Base-by-base conservation (phyloP, 805 yeast species). In the Candida cerambycidarum region DNA sequence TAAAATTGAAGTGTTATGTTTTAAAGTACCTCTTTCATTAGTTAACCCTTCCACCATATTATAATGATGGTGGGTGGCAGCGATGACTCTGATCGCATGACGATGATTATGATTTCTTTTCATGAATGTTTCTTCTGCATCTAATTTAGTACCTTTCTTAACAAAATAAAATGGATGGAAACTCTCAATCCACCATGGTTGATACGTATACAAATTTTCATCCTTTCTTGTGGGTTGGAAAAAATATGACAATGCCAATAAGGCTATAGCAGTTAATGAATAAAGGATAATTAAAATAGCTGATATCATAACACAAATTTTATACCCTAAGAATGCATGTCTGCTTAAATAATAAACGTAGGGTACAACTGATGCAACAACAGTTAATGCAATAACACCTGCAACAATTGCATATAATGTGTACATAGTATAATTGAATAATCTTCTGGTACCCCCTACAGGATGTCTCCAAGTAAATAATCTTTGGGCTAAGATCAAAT, bases 381-480 rank as follows among this genome's bases (percentile, higher is more conserved):
- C 75, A 13, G 89, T 83, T 83, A 83, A 80, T 12, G 72, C 70
- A 38, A 84, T 75, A 39, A 83, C 71, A 3, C 74, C 81, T 19
- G 70, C 43, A 19, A 85, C 89, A 32, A 81, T 51, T 5, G 62
- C 51, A 55, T 85, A 84, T 25, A 80, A 50, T 2, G 59, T 35
- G 33, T 71, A 55, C 83, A 84, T 77, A 16, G 62, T 40, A 29
- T 48, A 45, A 75, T 80, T 76, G 53, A 83, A 79, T 24, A 66
- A 43, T 44, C 59, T 64, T 32, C 73, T 59, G 15, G 78, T 70
- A 30, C 89, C 90, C 8, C 80, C 73, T 39, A 77, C 80, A 5
- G 92, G 90, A 56, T 85, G 89, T 57, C 83, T 69, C 85, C 89
- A 83, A 3, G 88, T 82, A 61, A 83, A 82, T 15, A 84, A 64